Evolutionary conservation across 176 grass and related monocot species (phyloP).

Genomic region (Raddia guianensis): DNA sequence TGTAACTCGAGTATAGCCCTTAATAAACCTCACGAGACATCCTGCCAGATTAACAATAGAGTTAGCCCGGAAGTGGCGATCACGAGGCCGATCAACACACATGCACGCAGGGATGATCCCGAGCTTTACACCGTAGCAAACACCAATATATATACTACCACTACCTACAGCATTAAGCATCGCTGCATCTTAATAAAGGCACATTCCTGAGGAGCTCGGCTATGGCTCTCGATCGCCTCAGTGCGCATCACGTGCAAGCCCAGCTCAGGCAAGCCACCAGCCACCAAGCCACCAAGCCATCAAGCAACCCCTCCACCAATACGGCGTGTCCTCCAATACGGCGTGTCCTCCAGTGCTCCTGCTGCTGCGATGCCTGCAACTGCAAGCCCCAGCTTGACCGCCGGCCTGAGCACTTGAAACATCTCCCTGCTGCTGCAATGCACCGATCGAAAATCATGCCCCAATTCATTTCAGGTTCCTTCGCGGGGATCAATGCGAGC

Average conservation of each 20-base stretch:
- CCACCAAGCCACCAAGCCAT: too few relatives aligned
- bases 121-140: constrained; percentile 21
- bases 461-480: not conserved
- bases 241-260: constrained; percentile 29
- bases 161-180: not conserved
- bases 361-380: not conserved
- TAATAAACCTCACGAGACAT: not conserved
- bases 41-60: not conserved
- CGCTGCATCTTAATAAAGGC: not conserved
- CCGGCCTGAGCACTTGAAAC: not conserved
- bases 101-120: not conserved
- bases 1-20: not conserved
- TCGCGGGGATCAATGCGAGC: not conserved
- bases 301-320: not conserved
- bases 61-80: not conserved
- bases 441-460: constrained; percentile 10
- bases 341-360: not conserved
- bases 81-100: not conserved
- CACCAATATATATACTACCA: constrained; percentile 23
- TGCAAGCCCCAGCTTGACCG: too few relatives aligned
- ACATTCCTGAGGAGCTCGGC: constrained; percentile 26
- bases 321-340: not conserved
- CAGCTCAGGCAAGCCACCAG: too few relatives aligned
- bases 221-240: not conserved
- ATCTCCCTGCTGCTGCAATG: not conserved